Evolutionary conservation across 257 asterid genomes (phyloP).

Genomic region (Solanum pimpinellifolium): DNA sequence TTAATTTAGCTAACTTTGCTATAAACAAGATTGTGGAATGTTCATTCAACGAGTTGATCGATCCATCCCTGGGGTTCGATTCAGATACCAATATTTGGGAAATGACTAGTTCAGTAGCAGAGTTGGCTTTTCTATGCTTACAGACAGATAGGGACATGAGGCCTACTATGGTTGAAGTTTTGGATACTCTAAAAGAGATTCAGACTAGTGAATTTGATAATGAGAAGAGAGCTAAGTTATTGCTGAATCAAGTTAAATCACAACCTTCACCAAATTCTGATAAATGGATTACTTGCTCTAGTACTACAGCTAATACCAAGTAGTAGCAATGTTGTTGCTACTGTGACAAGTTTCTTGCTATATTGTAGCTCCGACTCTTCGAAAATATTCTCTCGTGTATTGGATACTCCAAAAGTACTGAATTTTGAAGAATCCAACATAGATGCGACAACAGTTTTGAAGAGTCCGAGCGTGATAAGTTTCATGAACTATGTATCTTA

Average conservation of each 20-base stretch:
- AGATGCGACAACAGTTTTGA: not conserved
- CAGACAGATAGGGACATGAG: not conserved
- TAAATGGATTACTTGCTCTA: not conserved
- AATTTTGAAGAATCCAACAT: not conserved
- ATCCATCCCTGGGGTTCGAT: not conserved
- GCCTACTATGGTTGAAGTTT: not conserved
- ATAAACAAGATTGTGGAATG: not conserved
- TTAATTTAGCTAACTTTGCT: not conserved
- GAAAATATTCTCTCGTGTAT: not conserved
- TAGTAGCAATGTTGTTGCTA: not conserved
- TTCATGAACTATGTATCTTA: not conserved
- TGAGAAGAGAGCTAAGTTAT: not conserved
- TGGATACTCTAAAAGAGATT: not conserved
- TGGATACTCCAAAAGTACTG: not conserved
- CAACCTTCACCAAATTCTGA: not conserved
- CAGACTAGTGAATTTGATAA: not conserved
- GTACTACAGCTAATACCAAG: not conserved
- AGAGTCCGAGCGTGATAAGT: not conserved
- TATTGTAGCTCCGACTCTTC: not conserved
- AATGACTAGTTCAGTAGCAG: not conserved
- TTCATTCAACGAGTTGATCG: not conserved
- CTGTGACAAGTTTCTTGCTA: not conserved
- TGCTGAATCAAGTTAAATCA: not conserved
- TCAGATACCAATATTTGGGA: not conserved
- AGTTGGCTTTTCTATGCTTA: not conserved